A percentile compares a stretch with the other conserved stretches of the same genome.
Conservation (phyloP, 331 rosid genomes). For the Phaseolus coccineus region DNA sequence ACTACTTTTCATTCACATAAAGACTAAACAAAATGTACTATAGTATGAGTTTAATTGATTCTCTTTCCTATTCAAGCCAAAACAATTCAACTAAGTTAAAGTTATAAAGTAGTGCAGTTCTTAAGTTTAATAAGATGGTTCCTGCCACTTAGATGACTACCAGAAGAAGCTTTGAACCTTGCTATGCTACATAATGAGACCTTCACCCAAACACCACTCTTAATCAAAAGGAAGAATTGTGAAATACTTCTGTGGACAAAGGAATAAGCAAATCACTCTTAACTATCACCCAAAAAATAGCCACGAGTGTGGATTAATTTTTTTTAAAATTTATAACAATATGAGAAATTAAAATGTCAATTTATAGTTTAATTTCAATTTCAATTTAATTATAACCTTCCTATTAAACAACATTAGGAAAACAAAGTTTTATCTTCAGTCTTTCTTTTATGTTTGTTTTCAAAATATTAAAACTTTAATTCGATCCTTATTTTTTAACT, state of each 20-base stretch:
- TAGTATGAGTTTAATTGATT: conserved; percentile 11
- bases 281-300: background rate
- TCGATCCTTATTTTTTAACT: too few species aligned
- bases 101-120: background rate
- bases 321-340: too few species aligned
- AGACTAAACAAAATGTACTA: conserved; percentile 8
- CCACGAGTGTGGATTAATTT: background rate
- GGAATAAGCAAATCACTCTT: background rate
- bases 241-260: background rate
- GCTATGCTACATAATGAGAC: background rate
- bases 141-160: background rate
- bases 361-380: too few species aligned
- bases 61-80: conserved; percentile 37
- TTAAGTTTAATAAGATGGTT: too few species aligned
- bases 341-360: too few species aligned
- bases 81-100: conserved; percentile 18
- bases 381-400: too few species aligned
- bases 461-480: too few species aligned
- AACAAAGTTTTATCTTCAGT: too few species aligned
- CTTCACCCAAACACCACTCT: background rate
- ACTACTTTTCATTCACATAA: background rate
- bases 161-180: background rate
- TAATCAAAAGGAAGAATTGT: conserved; percentile 14
- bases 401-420: too few species aligned
- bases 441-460: too few species aligned